These are phyloP conservation scores for Hypoxylon lienhwacheense DNA, from an alignment of 495 filamentous ascomycete species.

Conservation along the genomic window DNA sequence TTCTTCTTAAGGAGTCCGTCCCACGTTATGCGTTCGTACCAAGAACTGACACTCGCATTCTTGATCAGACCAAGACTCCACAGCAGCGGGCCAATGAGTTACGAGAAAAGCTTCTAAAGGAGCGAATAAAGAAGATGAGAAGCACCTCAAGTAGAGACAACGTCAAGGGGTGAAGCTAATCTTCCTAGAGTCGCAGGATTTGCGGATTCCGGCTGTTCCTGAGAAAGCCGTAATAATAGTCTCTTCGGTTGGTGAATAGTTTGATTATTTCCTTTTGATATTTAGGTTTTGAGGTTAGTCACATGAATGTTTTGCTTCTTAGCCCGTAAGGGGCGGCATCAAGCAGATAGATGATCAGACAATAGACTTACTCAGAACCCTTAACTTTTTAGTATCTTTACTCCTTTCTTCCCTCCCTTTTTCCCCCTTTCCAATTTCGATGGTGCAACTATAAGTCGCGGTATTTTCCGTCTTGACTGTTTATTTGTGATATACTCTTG, in stretches of 20 bases:
- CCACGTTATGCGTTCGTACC: conserved; percentile 16
- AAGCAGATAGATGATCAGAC: conserved; percentile 29
- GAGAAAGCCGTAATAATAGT: conserved; percentile 6
- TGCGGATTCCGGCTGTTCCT: too few relatives aligned
- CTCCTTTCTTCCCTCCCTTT: not conserved
- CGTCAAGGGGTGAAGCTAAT: conserved; percentile 52
- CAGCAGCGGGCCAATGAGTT: conserved; percentile 57
- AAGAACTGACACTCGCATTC: conserved; percentile 36
- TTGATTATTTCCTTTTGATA: conserved; percentile 11
- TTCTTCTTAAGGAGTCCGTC: conserved; percentile 39
- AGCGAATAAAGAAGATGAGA: conserved; percentile 68
- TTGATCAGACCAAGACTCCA: conserved; percentile 45
- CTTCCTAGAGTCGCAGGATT: conserved; percentile 37
- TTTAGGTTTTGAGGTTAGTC: conserved; percentile 28
- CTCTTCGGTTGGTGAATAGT: conserved; percentile 3
- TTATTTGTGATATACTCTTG: not conserved
- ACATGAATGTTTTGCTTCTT: conserved; percentile 18
- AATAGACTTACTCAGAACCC: conserved; percentile 14
- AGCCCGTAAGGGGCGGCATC: conserved; percentile 17
- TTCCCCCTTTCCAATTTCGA: not conserved
- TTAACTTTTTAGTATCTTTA: not conserved
- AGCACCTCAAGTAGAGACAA: conserved; percentile 51
- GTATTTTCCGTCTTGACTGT: conserved; percentile 1
- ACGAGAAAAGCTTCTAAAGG: conserved; percentile 66
- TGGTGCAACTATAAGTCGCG: too few relatives aligned